A percentile compares a stretch with the other conserved stretches of the same genome.
Evolutionary conservation across 306 rosid genomes (phyloP).

Genomic region (Sindora glabra): DNA sequence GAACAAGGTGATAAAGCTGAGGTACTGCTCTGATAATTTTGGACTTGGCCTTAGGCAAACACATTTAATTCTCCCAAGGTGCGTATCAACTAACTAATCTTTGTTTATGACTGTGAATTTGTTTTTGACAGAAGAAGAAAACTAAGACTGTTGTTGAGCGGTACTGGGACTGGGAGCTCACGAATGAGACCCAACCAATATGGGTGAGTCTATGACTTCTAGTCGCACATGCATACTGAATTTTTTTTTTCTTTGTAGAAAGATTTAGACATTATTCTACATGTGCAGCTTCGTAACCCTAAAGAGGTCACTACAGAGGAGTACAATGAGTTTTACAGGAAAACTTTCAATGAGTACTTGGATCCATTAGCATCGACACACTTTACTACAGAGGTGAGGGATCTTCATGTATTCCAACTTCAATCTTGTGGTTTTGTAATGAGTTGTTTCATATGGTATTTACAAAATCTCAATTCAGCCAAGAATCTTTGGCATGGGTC

Average conservation of each 20-base stretch:
- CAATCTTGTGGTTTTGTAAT: neutral
- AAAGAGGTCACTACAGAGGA: constrained; percentile 87
- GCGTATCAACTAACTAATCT: constrained; percentile 5
- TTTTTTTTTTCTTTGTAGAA: neutral
- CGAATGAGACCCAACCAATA: constrained; percentile 87
- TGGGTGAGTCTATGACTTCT: constrained; percentile 56
- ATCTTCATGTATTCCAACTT: neutral
- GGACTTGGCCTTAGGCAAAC: neutral
- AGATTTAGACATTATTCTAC: constrained; percentile 4
- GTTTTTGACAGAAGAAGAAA: constrained; percentile 60
- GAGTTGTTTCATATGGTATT: neutral
- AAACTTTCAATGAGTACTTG: constrained; percentile 76
- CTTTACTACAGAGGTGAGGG: constrained; percentile 81
- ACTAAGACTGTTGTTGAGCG: constrained; percentile 86
- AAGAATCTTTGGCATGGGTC: neutral
- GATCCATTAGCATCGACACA: constrained; percentile 95
- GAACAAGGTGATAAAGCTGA: constrained; percentile 61
- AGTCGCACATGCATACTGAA: neutral
- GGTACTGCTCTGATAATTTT: constrained; percentile 35
- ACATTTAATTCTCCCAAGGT: neutral
- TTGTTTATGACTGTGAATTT: no score
- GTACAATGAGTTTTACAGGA: constrained; percentile 89
- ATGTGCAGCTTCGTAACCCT: constrained; percentile 84
- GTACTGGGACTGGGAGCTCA: constrained; percentile 98
- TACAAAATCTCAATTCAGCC: neutral